Conservation (phyloP, 305 asterid species). For the Solanum chacoense region DNA sequence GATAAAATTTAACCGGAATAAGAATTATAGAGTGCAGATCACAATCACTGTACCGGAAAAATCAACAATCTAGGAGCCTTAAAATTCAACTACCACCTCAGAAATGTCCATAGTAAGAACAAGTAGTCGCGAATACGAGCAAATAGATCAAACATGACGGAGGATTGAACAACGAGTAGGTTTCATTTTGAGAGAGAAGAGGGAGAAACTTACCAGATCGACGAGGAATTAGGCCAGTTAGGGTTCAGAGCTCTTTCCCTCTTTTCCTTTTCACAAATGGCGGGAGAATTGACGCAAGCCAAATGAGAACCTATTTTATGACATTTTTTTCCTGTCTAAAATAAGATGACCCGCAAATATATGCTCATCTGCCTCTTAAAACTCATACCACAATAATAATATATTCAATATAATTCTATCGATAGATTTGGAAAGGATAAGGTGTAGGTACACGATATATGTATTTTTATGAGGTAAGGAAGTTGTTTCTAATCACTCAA, state of each 20-base stretch:
- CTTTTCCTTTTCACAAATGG: background rate
- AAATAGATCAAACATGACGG: background rate
- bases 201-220: conserved; percentile 1
- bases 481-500: too few species aligned
- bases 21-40: background rate
- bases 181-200: background rate
- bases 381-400: background rate
- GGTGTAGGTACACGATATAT: background rate
- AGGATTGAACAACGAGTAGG: background rate
- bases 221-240: background rate
- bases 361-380: background rate
- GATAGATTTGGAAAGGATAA: rapidly evolving
- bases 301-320: background rate
- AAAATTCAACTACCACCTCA: background rate
- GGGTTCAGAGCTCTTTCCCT: background rate
- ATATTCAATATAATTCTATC: too few species aligned
- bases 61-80: background rate
- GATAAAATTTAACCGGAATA: background rate
- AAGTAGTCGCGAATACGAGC: background rate
- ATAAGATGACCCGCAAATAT: background rate
- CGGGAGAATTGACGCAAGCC: background rate
- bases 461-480: background rate
- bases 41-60: background rate
- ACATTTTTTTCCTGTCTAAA: background rate
- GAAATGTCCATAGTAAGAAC: background rate